Evolutionary conservation across 2,329 filamentous ascomycete genomes (phyloP), one percentile per base, ranked within the genome.

Genomic region (Alternaria viburni): DNA sequence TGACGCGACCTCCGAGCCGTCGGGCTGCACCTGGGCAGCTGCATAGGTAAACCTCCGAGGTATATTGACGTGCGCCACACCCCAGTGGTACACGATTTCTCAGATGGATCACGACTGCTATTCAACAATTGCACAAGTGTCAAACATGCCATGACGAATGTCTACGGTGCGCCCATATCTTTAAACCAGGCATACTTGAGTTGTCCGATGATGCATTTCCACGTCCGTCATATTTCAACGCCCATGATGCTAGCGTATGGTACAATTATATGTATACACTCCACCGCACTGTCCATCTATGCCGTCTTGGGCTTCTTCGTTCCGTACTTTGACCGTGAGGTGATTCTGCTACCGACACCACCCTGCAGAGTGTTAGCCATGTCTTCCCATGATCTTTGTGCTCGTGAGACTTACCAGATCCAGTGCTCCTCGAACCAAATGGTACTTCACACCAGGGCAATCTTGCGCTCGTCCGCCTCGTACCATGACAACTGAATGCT

Each of bases 361-460:
- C 93, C 93, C 95, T 97, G 68, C 12, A 64, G 12, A 9, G 13
- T 47, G 61, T 79, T 69, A 81, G 76, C 56, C n/a, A 43, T 12
- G 26, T 12, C 19, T 11, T 32, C 44, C 9, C 21, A n/a, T 12
- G 5, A 17, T 44, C 25, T 4, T 9, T 15, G 11, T 21, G 15
- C 8, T 11, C 10, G 5, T 6, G 23, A 21, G 51, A 87, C 91
- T 76, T 85, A 97, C 94, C 88, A 99, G 81, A 87, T 99, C 96
- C 82, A 97, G 84, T 19, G 94, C 93, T 30, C 96, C 96, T 78
- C 96, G 86, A 45, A 99, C 92, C 75, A 97, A 84, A 81, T 96
- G 93, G 80, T 99, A 99, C 78, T 94, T 90, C 82, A 99, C 96
- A 90, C 96, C 96, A 65, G 96, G 96, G 84, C 96, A 99, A 89